Percentiles rank a stretch among this genome's conserved stretches.
Evolutionary conservation across 177 flowering plant genomes (phyloP).

Genomic region (Vitis hybrid): DNA sequence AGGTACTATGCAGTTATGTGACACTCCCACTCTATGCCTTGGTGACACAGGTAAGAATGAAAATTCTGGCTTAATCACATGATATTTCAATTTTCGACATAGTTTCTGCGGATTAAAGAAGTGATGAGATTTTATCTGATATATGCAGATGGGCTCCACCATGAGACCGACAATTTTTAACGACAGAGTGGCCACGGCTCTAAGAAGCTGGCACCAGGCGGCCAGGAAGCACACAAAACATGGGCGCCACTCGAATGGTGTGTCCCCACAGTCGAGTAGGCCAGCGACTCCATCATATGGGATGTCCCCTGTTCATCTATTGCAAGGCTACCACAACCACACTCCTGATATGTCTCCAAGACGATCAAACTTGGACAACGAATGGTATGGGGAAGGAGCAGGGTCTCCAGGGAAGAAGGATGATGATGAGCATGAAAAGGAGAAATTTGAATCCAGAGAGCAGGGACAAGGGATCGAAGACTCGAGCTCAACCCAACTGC

Average conservation of each 20-base stretch:
- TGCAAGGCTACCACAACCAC: slow-evolving; percentile 25
- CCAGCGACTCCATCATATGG: slow-evolving; percentile 42
- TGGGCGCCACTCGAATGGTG: slow-evolving; percentile 15
- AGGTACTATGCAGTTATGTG: slow-evolving; percentile 72
- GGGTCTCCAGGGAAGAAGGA: background rate
- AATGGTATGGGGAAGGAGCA: slow-evolving; percentile 22
- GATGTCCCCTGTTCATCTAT: slow-evolving; percentile 47
- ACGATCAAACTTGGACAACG: slow-evolving; percentile 14
- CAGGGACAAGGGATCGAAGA: background rate
- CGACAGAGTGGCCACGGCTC: slow-evolving; percentile 47
- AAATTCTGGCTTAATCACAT: background rate
- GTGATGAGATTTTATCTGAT: no score
- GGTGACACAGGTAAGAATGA: slow-evolving; percentile 68
- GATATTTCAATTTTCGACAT: no score
- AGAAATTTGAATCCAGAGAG: background rate
- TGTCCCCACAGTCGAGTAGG: slow-evolving; percentile 40
- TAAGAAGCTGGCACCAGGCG: slow-evolving; percentile 40
- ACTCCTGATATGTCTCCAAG: slow-evolving; percentile 27
- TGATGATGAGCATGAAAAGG: background rate
- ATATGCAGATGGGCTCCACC: slow-evolving; percentile 52
- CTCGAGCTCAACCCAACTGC: background rate
- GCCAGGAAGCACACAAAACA: slow-evolving; percentile 43
- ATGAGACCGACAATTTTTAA: slow-evolving; percentile 57
- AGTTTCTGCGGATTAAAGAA: background rate
- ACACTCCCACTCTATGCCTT: slow-evolving; percentile 79